Evolutionary conservation across 306 rosid genomes (phyloP).

Genomic region (Trifolium fragiferum): DNA sequence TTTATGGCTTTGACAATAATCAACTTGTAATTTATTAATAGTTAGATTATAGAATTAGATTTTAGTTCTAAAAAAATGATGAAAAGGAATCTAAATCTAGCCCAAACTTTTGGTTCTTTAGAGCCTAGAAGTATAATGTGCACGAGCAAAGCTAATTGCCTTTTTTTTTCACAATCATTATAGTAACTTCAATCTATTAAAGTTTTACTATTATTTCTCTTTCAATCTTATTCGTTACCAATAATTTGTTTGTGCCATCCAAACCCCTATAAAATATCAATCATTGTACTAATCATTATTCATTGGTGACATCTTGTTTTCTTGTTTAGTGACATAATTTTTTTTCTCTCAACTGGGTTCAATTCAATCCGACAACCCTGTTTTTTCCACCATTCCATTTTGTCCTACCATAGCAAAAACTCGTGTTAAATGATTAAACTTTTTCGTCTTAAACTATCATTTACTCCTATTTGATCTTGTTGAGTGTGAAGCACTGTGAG

Average conservation of each 20-base stretch:
- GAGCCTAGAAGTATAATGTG: conserved; percentile 33
- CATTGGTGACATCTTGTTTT: conserved; percentile 29
- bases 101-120: conserved; percentile 8
- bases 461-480: no score
- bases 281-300: conserved; percentile 51
- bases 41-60: neutral
- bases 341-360: neutral
- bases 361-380: neutral
- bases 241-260: conserved; percentile 30
- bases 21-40: conserved; percentile 22
- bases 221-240: conserved; percentile 33
- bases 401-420: neutral
- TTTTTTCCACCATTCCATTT: neutral
- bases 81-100: conserved; percentile 29
- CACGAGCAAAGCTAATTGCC: conserved; percentile 31
- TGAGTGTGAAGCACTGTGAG: no score
- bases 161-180: conserved; percentile 31
- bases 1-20: conserved; percentile 29
- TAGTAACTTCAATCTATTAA: conserved; percentile 29
- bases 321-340: conserved; percentile 42
- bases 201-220: conserved; percentile 18
- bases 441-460: neutral
- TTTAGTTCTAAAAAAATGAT: conserved; percentile 17
- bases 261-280: conserved; percentile 33
- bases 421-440: neutral